These are phyloP conservation scores for Magnusiomyces sp. DNA, from an alignment of 1,139 yeast genomes.

Conservation along the genomic window DNA sequence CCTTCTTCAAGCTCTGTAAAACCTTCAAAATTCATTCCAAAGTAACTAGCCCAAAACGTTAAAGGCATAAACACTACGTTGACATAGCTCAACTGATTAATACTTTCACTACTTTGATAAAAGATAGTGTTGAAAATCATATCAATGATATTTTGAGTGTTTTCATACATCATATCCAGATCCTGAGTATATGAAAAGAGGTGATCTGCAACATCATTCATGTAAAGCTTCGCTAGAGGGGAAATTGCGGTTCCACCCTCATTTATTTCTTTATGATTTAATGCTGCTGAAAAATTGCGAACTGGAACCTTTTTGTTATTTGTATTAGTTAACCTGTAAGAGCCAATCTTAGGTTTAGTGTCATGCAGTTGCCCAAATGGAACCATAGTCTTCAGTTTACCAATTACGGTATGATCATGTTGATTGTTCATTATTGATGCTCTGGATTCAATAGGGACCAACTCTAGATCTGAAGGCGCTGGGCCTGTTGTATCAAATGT, in stretches of 20 bases:
- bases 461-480: no score
- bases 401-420: no score
- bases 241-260: conserved; percentile 22
- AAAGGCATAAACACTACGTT: conserved; percentile 48
- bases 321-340: no score
- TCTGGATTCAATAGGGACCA: not conserved
- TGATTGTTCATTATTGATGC: not conserved
- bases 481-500: no score
- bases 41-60: conserved; percentile 49
- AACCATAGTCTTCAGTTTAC: no score
- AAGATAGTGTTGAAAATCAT: conserved; percentile 47
- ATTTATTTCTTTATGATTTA: no score
- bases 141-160: conserved; percentile 41
- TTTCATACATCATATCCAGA: conserved; percentile 42
- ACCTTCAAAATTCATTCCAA: conserved; percentile 48
- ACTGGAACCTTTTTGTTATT: no score
- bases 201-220: conserved; percentile 48
- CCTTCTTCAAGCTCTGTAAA: conserved; percentile 40
- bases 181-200: conserved; percentile 42
- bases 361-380: no score
- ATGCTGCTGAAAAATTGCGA: no score
- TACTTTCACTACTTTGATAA: conserved; percentile 44
- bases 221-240: conserved; percentile 36
- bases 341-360: no score
- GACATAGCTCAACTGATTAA: conserved; percentile 42